Conservation (phyloP, 2,329 filamentous ascomycete genomes). For the Neofusicoccum umdonicola region DNA sequence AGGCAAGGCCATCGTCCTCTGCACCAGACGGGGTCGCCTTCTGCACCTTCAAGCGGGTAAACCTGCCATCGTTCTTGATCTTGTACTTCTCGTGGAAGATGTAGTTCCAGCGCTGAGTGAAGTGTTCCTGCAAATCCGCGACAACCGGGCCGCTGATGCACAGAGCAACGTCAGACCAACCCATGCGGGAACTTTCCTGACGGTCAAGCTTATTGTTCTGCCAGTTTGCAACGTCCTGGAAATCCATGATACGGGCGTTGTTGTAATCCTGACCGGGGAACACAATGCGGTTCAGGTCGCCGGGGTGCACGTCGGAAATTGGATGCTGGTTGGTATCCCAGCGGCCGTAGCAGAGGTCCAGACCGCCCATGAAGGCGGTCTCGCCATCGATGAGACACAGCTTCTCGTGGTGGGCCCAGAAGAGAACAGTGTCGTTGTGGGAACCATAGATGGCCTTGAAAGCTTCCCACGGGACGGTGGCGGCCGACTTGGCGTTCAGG, state of each 20-base stretch:
- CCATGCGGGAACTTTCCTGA: constrained; percentile 78
- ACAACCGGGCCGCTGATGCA: constrained; percentile 73
- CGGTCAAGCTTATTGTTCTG: constrained; percentile 85
- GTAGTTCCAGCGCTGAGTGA: constrained; percentile 87
- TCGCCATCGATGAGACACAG: constrained; percentile 77
- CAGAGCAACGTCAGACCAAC: constrained; percentile 84
- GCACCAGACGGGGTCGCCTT: constrained; percentile 28
- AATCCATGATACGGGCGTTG: constrained; percentile 80
- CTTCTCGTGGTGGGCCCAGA: constrained; percentile 94
- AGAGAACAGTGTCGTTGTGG: constrained; percentile 76
- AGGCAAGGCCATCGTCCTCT: constrained; percentile 36
- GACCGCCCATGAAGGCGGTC: constrained; percentile 84
- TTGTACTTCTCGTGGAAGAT: constrained; percentile 82
- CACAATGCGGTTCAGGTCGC: constrained; percentile 69
- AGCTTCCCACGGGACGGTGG: constrained; percentile 68
- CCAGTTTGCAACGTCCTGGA: constrained; percentile 73
- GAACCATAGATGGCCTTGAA: constrained; percentile 79
- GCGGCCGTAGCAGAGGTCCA: constrained; percentile 82
- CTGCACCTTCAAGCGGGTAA: constrained; percentile 32
- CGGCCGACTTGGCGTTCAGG: constrained; percentile 53
- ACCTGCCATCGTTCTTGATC: constrained; percentile 53
- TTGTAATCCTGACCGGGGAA: constrained; percentile 94
- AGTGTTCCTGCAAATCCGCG: constrained; percentile 72
- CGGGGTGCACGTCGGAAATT: constrained; percentile 79
- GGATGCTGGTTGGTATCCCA: constrained; percentile 88